A percentile compares a stretch with the other conserved stretches of the same genome.
Evolutionary conservation across 495 filamentous ascomycete genomes (phyloP).

Genomic region (Xylaria acuta): DNA sequence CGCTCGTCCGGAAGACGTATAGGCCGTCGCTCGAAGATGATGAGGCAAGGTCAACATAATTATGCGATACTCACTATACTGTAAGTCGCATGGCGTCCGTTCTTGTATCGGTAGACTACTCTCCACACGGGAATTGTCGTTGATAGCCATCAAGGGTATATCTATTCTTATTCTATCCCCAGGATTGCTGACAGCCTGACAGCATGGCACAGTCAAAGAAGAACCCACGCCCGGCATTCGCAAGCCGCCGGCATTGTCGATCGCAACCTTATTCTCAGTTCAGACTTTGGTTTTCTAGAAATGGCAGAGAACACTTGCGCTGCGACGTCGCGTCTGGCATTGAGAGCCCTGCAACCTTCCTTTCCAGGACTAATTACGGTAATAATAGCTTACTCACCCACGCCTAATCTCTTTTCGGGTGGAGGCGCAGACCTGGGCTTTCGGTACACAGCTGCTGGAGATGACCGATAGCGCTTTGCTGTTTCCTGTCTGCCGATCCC

Average conservation of each 20-base stretch:
- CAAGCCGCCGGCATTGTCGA: slow-evolving; percentile 12
- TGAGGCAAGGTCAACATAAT: neutral
- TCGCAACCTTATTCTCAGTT: slow-evolving; percentile 21
- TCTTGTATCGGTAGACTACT: neutral
- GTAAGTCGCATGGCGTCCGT: neutral
- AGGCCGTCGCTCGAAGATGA: neutral
- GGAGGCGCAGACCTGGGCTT: neutral
- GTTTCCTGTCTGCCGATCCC: slow-evolving; percentile 8
- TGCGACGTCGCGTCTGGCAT: neutral
- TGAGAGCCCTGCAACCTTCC: slow-evolving; percentile 20
- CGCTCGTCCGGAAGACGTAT: neutral
- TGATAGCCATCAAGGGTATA: neutral
- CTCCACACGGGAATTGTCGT: neutral
- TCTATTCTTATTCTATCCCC: slow-evolving; percentile 16
- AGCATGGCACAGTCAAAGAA: slow-evolving; percentile 10
- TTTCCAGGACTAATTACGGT: slow-evolving; percentile 19
- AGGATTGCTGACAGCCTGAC: slow-evolving; percentile 20
- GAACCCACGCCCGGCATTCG: slow-evolving; percentile 19
- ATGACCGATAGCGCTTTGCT: slow-evolving; percentile 14
- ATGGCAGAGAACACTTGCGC: slow-evolving; percentile 3
- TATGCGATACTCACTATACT: neutral
- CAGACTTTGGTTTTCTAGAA: slow-evolving; percentile 20
- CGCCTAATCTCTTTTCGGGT: neutral
- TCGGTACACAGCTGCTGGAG: slow-evolving; percentile 13
- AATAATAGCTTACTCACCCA: slow-evolving; percentile 19